Evolutionary conservation across 352 stramenopile genomes (phyloP).

Genomic region (Pythium rhizo-oryzae): DNA sequence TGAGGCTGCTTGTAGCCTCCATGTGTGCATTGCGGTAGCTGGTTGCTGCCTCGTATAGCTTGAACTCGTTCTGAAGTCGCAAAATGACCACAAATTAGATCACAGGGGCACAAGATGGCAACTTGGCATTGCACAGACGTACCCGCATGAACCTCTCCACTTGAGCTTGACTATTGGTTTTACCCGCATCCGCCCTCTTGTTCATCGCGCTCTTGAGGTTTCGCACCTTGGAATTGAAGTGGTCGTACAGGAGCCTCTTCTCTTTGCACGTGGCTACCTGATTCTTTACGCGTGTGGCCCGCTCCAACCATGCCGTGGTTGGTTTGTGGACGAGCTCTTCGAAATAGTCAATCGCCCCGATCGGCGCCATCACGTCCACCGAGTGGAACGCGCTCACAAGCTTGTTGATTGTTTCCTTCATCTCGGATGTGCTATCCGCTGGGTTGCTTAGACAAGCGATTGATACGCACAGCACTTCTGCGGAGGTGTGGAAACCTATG

Average conservation of each 20-base stretch:
- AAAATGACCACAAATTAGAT: no score
- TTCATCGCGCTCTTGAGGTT: no score
- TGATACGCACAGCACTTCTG: constrained; percentile 53
- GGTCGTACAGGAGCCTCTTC: constrained; percentile 73
- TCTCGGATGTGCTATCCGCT: constrained; percentile 47
- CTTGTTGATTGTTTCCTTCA: constrained; percentile 59
- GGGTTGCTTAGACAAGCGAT: constrained; percentile 61
- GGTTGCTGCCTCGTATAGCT: no score
- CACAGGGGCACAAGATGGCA: no score
- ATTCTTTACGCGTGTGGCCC: constrained; percentile 44
- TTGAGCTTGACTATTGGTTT: constrained; percentile 73
- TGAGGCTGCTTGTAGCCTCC: constrained; percentile 52
- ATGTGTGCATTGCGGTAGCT: no score
- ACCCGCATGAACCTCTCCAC: constrained; percentile 74
- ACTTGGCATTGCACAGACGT: no score
- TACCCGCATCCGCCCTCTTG: constrained; percentile 51
- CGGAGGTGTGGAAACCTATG: constrained; percentile 57
- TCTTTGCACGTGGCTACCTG: constrained; percentile 56
- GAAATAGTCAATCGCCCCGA: constrained; percentile 48
- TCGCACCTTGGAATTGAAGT: constrained; percentile 85
- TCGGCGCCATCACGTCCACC: constrained; percentile 57
- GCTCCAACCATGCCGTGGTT: constrained; percentile 54
- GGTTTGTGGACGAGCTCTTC: constrained; percentile 68
- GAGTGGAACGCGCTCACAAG: constrained; percentile 60
- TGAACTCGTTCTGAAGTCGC: constrained; percentile 64